These are phyloP conservation scores for Phytopythium delawarense DNA, from an alignment of 352 stramenopile species.

Conservation along the genomic window DNA sequence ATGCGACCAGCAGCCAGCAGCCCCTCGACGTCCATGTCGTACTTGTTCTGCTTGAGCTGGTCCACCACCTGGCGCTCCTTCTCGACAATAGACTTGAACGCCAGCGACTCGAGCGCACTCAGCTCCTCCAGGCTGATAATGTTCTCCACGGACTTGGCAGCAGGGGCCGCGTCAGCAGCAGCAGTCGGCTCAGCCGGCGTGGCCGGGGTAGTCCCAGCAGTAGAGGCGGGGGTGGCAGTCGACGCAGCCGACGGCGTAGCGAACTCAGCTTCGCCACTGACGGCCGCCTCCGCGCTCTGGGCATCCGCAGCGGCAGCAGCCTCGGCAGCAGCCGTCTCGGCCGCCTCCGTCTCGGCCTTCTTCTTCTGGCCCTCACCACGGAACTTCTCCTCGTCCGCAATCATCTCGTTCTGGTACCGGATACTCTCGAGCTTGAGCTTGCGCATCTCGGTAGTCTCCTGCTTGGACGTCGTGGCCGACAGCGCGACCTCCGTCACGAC, in stretches of 20 bases:
- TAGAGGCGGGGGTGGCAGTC: conserved; percentile 9
- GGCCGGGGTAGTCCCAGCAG: conserved; percentile 10
- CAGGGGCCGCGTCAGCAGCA: conserved; percentile 14
- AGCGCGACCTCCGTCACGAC: conserved; percentile 85
- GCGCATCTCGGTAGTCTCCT: conserved; percentile 68
- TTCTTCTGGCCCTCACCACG: conserved; percentile 82
- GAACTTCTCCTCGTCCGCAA: conserved; percentile 90
- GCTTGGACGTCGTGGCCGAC: conserved; percentile 59
- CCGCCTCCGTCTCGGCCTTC: conserved; percentile 62
- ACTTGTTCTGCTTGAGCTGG: conserved; percentile 86
- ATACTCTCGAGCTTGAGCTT: conserved; percentile 90
- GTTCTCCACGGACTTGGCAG: conserved; percentile 60
- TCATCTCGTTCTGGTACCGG: conserved; percentile 96
- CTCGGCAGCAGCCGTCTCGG: conserved; percentile 25
- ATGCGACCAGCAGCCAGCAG: conserved; percentile 77
- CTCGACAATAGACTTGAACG: conserved; percentile 84
- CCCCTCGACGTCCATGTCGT: conserved; percentile 86
- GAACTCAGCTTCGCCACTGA: conserved; percentile 23
- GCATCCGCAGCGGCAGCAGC: conserved; percentile 12
- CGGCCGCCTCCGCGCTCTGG: conserved; percentile 2
- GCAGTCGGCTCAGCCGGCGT: conserved; percentile 12
- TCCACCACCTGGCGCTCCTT: conserved; percentile 83
- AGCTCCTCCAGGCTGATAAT: conserved; percentile 82
- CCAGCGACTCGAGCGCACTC: conserved; percentile 76
- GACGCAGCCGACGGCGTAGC: conserved; percentile 12